A percentile compares a stretch with the other conserved stretches of the same genome.
Conservation (phyloP, 192 early-diverging fungal genomes). For the Jimgerdemannia flammicorona region DNA sequence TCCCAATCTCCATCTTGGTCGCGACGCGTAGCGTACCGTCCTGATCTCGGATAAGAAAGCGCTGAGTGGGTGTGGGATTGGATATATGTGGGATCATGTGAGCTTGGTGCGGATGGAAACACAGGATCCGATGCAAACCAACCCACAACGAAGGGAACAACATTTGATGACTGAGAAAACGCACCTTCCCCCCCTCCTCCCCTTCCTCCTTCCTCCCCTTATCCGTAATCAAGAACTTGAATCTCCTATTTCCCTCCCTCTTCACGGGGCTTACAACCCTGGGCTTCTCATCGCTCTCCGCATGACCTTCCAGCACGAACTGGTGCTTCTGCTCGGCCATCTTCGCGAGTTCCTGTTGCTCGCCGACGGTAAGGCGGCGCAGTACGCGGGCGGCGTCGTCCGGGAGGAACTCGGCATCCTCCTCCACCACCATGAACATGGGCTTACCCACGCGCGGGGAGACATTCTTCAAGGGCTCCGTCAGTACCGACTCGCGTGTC, state of each 20-base stretch:
- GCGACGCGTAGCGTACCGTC: background rate
- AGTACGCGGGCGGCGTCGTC: constrained; percentile 18
- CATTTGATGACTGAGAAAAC: background rate
- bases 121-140: background rate
- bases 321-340: background rate
- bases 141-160: background rate
- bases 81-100: background rate
- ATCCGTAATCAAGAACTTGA: constrained; percentile 1
- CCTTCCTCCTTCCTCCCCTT: background rate
- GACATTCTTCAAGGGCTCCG: constrained; percentile 57
- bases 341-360: background rate
- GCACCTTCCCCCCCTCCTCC: background rate
- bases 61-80: background rate
- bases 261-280: background rate
- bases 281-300: background rate
- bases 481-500: constrained; percentile 25
- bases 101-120: background rate
- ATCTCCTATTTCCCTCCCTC: background rate
- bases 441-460: constrained; percentile 63
- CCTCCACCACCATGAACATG: constrained; percentile 77
- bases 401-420: constrained; percentile 68
- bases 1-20: background rate
- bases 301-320: background rate
- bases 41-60: background rate
- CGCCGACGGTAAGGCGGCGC: background rate